Evolutionary conservation across 371 early-diverging fungal species (phyloP).

Genomic region (Actinomucor elegans): DNA sequence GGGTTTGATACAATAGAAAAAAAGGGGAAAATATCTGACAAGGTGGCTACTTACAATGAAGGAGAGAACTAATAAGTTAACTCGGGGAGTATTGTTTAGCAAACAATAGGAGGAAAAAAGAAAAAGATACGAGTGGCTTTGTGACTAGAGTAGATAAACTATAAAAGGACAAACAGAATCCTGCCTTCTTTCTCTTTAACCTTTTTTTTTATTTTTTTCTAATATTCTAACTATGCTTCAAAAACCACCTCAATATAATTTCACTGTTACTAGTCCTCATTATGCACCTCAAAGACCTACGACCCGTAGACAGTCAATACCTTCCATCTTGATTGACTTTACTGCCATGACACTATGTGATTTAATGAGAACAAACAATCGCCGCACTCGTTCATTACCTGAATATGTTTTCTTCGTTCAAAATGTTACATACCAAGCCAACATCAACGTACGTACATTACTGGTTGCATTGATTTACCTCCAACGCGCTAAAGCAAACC

Average conservation of each 20-base stretch:
- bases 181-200: background rate
- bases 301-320: constrained; percentile 2
- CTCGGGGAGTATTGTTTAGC: background rate
- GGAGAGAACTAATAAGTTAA: too few relatives aligned
- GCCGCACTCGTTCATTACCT: constrained; percentile 29
- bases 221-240: constrained; percentile 16
- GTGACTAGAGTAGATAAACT: too few relatives aligned
- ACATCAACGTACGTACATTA: constrained; percentile 37
- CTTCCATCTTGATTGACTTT: constrained; percentile 23
- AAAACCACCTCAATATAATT: constrained; percentile 15
- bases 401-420: constrained; percentile 48
- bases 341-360: constrained; percentile 34
- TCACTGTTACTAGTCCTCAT: constrained; percentile 10
- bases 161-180: too few relatives aligned
- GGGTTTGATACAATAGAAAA: constrained; percentile 6
- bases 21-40: background rate
- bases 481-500: constrained; percentile 37
- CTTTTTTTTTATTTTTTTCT: background rate
- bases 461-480: constrained; percentile 48
- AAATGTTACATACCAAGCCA: constrained; percentile 39
- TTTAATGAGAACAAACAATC: constrained; percentile 19
- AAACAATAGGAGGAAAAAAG: background rate
- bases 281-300: background rate
- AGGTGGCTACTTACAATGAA: background rate
- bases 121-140: background rate